phyloP scores from a whole-genome alignment of 1,284 basidiomycete genomes.

The Ceratobasidium sp. region DNA sequence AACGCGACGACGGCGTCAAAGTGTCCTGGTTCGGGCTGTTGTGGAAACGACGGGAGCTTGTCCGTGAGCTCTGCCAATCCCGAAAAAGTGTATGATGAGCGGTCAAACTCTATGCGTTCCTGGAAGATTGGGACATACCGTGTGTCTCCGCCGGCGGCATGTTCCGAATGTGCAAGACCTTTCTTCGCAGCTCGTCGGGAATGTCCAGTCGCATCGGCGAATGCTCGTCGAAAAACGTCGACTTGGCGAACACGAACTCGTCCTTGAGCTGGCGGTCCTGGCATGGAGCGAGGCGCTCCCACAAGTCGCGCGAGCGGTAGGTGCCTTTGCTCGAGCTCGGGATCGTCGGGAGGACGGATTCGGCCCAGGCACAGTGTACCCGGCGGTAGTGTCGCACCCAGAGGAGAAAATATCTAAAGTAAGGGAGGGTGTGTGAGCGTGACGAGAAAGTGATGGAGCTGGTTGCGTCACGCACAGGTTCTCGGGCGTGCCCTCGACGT shows the following conservation, averaged over 20 bases:
- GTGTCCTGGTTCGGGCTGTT: slow-evolving; percentile 39
- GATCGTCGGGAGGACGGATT: slow-evolving; percentile 35
- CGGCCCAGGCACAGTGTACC: slow-evolving; percentile 39
- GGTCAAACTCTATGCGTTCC: not conserved
- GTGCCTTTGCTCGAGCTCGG: slow-evolving; percentile 25
- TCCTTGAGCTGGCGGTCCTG: slow-evolving; percentile 31
- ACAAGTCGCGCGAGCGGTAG: slow-evolving; percentile 36
- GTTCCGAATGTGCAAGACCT: slow-evolving; percentile 27
- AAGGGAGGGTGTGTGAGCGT: not conserved
- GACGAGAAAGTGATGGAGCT: not conserved
- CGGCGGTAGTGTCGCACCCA: slow-evolving; percentile 45
- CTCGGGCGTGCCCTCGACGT: slow-evolving; percentile 44
- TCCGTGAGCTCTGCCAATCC: slow-evolving; percentile 24
- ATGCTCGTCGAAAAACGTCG: slow-evolving; percentile 41
- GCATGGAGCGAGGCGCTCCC: slow-evolving; percentile 32
- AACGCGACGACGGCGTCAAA: slow-evolving; percentile 1
- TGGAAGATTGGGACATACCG: not conserved
- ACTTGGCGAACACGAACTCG: slow-evolving; percentile 37
- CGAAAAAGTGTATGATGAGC: not conserved
- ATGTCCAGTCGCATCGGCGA: slow-evolving; percentile 40
- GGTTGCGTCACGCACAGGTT: slow-evolving; percentile 43
- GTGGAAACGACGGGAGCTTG: slow-evolving; percentile 38
- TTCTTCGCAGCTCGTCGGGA: slow-evolving; percentile 19
- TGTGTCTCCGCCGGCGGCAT: not conserved
- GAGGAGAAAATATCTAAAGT: slow-evolving; percentile 42